Evolutionary conservation across 305 asterid species (phyloP).

Genomic region (Fraxinus albicans): DNA sequence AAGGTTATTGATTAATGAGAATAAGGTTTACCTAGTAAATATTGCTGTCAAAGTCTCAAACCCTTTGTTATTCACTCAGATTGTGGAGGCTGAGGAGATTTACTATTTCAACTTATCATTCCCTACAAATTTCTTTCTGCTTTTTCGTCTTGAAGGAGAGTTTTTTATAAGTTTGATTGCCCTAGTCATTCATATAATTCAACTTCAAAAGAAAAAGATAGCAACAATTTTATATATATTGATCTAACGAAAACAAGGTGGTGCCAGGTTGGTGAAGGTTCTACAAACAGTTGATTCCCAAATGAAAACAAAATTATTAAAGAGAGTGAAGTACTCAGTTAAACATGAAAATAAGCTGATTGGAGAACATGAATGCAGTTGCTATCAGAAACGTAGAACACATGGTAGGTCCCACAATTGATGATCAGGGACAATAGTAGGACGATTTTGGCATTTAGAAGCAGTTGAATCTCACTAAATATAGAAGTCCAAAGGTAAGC

Average conservation of each 20-base stretch:
- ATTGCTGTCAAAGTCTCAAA: not conserved
- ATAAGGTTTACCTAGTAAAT: not conserved
- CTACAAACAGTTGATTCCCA: not conserved
- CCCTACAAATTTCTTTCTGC: not conserved
- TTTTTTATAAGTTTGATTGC: not conserved
- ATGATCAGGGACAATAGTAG: not conserved
- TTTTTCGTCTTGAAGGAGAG: not conserved
- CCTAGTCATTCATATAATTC: not conserved
- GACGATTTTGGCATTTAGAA: slow-evolving; percentile 5
- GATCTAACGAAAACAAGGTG: not conserved
- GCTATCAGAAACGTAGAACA: not conserved
- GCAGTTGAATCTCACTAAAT: not conserved
- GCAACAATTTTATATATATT: not conserved
- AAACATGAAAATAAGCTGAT: not conserved
- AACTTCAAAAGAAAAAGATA: not conserved
- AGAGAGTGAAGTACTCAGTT: not conserved
- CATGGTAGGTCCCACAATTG: not conserved
- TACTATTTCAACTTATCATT: not conserved
- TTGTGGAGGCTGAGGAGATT: not conserved
- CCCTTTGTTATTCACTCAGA: not conserved
- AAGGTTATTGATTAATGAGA: not conserved
- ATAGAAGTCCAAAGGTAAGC: not conserved
- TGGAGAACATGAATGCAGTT: not conserved
- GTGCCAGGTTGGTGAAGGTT: not conserved
- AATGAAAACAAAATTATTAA: not conserved